phyloP scores from a whole-genome alignment of 2,329 filamentous ascomycete genomes.

The Cladobotryum mycophilum region DNA sequence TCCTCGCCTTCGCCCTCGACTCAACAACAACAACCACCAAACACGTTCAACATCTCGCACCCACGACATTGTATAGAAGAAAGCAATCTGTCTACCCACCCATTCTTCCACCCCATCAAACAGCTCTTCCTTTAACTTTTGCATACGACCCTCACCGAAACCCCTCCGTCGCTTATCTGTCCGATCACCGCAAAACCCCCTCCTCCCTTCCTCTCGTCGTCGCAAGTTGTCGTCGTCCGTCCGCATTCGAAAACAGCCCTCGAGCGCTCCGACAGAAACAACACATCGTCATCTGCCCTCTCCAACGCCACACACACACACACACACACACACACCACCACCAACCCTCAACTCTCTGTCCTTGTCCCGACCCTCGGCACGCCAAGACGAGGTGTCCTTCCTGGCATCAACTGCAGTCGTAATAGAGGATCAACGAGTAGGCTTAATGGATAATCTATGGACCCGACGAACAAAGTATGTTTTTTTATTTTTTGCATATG shows the following conservation, averaged over 20 bases:
- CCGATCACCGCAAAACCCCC: background rate
- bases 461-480: constrained; percentile 77
- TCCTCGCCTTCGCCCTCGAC: background rate
- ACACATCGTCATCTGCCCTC: background rate
- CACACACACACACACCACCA: too few relatives aligned
- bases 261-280: constrained; percentile 2
- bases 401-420: constrained; percentile 10
- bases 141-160: constrained; percentile 4
- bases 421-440: constrained; percentile 19
- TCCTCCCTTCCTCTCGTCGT: constrained; percentile 6
- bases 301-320: constrained; percentile 1
- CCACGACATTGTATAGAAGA: background rate
- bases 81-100: too few relatives aligned
- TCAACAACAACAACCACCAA: background rate
- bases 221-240: constrained; percentile 1
- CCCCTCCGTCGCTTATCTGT: constrained; percentile 3
- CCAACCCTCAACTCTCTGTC: constrained; percentile 2
- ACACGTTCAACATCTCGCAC: background rate
- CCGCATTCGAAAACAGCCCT: constrained; percentile 6
- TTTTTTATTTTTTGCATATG: background rate
- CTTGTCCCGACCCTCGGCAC: constrained; percentile 13
- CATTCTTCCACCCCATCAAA: background rate
- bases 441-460: constrained; percentile 64
- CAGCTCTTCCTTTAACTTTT: background rate
- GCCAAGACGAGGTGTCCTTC: constrained; percentile 18